Base-by-base conservation (phyloP, 2,329 filamentous ascomycete genomes). In the Chalara sp. region DNA sequence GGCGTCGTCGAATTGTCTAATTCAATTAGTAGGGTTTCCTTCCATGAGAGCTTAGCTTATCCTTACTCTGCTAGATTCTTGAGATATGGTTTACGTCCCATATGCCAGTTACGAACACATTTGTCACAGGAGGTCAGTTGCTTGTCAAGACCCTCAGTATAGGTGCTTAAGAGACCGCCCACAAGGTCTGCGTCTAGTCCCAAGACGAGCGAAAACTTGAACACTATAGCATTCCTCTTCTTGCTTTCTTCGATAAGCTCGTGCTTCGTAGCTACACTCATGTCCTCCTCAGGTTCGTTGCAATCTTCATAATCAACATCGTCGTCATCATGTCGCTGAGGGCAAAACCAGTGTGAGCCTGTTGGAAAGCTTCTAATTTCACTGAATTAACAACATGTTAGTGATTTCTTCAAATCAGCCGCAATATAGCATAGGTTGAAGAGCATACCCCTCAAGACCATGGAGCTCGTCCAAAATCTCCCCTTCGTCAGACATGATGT, bases 91-190 rank as follows among this genome's bases (percentile, higher is more conserved):
- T 79, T 78, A 55, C 87, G 83, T 32, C 76, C 78, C 63, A 81
- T 81, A 66, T 91, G 87, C 78, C 87, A 91, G 58, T 83, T 83
- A 54, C 82, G 76, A 47, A 87, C 83, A 63, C 87, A 91, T 47
- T 79, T 74, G 48, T 88, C 80, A 67, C 87, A 91, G 51, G 70
- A 73, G 51, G 74, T 78, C 29, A 91, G 72, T 39, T 78, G 76
- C 8, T 70, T 65, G 55, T 84, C 79, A 21, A 86, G 72, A 21
- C 77, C 74, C 5, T 68, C 61, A 48, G 72, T 76, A 60, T 88
- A 86, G 56, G 80, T 77, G 11, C 75, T 70, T 41, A 83, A 72
- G 68, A 84, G 78, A 53, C 76, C 72, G 6, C 58, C 79, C 3
- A 79, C 78, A 47, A 79, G 75, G 45, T 81, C 78, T 46, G 78